phyloP scores from a whole-genome alignment of 352 stramenopile genomes.

The Thalassiosira pacifica region DNA sequence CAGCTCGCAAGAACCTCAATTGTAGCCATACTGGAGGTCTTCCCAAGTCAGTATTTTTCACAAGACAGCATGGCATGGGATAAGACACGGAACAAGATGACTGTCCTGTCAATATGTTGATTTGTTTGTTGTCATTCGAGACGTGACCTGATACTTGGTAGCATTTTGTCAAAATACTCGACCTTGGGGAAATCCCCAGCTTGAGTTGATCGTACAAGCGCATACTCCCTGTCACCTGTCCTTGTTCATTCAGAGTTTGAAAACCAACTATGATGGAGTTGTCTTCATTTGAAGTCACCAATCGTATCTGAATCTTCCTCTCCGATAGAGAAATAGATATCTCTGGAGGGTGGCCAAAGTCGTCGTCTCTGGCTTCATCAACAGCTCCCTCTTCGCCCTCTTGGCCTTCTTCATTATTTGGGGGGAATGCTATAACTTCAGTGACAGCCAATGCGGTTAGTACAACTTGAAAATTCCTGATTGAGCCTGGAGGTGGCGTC shows the following conservation, averaged over 20 bases:
- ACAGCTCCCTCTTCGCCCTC: not conserved
- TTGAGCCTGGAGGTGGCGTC: too few species aligned
- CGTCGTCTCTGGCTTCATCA: not conserved
- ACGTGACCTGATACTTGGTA: not conserved
- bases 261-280: not conserved
- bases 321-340: not conserved
- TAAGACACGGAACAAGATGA: not conserved
- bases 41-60: not conserved
- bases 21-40: not conserved
- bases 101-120: conserved; percentile 8
- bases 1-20: not conserved
- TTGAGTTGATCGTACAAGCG: not conserved
- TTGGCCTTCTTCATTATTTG: not conserved
- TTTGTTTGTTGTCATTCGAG: not conserved
- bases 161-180: not conserved
- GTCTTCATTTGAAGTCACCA: not conserved
- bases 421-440: not conserved
- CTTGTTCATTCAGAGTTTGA: not conserved
- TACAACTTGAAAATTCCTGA: not conserved
- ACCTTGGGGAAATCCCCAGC: not conserved
- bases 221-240: not conserved
- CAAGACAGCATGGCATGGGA: not conserved
- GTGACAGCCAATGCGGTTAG: not conserved
- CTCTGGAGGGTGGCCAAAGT: not conserved
- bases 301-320: not conserved